These are phyloP conservation scores for Dillenia turbinata DNA, from an alignment of 164 flowering plant genomes.

Conservation along the genomic window DNA sequence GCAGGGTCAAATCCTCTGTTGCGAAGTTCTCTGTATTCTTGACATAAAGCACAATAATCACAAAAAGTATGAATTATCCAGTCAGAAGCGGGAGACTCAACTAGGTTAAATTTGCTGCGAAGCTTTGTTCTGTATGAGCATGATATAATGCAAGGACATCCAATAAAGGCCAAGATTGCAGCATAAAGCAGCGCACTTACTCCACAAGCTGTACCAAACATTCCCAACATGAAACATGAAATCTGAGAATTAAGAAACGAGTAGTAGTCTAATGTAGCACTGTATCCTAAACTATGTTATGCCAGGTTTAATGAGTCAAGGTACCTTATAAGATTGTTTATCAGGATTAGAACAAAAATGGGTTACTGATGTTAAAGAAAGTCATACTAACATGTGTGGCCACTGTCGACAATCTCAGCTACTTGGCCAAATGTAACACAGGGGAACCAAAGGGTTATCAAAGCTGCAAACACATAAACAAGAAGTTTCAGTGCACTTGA, in stretches of 20 bases:
- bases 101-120: conserved; percentile 20
- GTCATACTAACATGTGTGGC: conserved; percentile 27
- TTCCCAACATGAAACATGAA: neutral
- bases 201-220: conserved; percentile 24
- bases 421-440: conserved; percentile 49
- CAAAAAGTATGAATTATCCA: conserved; percentile 29
- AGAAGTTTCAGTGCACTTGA: too few species aligned
- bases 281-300: too few species aligned
- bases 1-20: conserved; percentile 9
- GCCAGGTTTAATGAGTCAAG: too few species aligned
- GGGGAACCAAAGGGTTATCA: conserved; percentile 26
- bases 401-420: conserved; percentile 40
- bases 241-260: too few species aligned
- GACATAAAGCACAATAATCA: conserved; percentile 15
- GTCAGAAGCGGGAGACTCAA: conserved; percentile 35
- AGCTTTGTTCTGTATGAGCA: conserved; percentile 33
- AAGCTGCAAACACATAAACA: conserved; percentile 21
- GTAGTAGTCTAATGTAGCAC: too few species aligned
- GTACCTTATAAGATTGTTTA: too few species aligned
- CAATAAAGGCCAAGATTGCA: conserved; percentile 9
- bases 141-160: conserved; percentile 31
- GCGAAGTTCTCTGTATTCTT: conserved; percentile 12
- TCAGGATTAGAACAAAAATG: too few species aligned
- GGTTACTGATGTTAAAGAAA: neutral
- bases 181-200: conserved; percentile 27